phyloP scores from a whole-genome alignment of 306 rosid genomes.

The Malus fusca region DNA sequence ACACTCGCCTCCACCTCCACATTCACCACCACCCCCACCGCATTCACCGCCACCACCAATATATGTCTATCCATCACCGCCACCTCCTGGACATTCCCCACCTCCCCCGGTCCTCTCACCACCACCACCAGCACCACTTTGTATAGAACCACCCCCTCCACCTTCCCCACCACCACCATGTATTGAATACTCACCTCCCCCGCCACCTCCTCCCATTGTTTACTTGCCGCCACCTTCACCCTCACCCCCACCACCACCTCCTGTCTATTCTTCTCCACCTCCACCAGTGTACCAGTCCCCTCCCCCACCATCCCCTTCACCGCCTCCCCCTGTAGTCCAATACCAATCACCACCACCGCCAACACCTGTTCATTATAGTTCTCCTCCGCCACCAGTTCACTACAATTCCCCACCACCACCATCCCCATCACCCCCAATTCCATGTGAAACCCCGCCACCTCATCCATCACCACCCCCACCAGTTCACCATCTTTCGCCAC shows the following conservation, averaged over 20 bases:
- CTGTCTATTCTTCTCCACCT: conserved; percentile 38
- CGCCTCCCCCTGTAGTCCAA: conserved; percentile 25
- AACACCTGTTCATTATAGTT: conserved; percentile 22
- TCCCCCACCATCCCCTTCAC: conserved; percentile 30
- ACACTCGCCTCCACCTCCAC: conserved; percentile 23
- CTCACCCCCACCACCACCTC: conserved; percentile 50
- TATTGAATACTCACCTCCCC: conserved; percentile 44
- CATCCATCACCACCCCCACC: conserved; percentile 9
- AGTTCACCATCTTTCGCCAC: conserved; percentile 19
- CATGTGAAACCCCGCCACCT: conserved; percentile 19
- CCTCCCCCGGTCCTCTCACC: conserved; percentile 49
- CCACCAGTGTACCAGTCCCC: conserved; percentile 23
- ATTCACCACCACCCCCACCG: conserved; percentile 57
- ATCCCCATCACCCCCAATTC: conserved; percentile 41
- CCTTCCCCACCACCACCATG: conserved; percentile 71
- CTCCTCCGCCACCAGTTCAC: conserved; percentile 29
- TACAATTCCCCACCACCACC: conserved; percentile 26
- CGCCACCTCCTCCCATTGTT: conserved; percentile 35
- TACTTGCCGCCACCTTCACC: conserved; percentile 57
- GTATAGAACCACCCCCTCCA: conserved; percentile 62
- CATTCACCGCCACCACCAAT: conserved; percentile 60
- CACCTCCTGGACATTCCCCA: conserved; percentile 50
- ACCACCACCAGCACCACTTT: conserved; percentile 57
- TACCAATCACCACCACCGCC: conserved; percentile 24
- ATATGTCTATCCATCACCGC: conserved; percentile 51